These are phyloP conservation scores for Streptanthus diversifolius DNA, from an alignment of 345 rosid species.

Conservation along the genomic window DNA sequence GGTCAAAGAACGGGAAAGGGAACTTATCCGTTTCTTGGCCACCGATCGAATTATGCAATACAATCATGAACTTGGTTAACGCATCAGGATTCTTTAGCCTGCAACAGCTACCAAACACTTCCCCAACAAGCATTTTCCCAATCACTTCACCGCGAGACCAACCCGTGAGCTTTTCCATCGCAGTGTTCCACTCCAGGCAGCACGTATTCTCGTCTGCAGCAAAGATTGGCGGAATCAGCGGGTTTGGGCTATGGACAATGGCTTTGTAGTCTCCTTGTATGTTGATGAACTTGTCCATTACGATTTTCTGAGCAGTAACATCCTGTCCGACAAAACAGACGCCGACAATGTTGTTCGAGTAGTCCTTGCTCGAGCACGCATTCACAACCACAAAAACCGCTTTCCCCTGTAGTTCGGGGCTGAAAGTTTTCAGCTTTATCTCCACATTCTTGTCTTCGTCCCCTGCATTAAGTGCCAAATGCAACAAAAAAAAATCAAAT, in stretches of 20 bases:
- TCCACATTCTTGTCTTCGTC: conserved; percentile 89
- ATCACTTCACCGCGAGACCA: conserved; percentile 61
- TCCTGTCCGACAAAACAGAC: conserved; percentile 96
- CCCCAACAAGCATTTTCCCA: conserved; percentile 91
- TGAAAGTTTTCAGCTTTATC: conserved; percentile 80
- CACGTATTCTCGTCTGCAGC: conserved; percentile 87
- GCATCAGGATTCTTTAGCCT: conserved; percentile 90
- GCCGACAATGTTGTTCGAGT: conserved; percentile 78
- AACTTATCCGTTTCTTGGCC: conserved; percentile 83
- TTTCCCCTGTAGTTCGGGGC: conserved; percentile 49
- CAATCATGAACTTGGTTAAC: conserved; percentile 85
- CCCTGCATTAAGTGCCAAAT: conserved; percentile 47
- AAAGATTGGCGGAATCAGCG: conserved; percentile 94
- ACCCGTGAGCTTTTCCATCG: conserved; percentile 97
- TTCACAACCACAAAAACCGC: conserved; percentile 86
- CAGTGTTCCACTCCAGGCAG: conserved; percentile 95
- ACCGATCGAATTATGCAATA: conserved; percentile 77
- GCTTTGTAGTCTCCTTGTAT: conserved; percentile 96
- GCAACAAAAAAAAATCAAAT: conserved; percentile 9
- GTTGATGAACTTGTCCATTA: conserved; percentile 88
- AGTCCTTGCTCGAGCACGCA: conserved; percentile 95
- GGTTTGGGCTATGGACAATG: conserved; percentile 87
- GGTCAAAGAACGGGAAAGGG: conserved; percentile 78
- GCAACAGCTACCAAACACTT: conserved; percentile 86
- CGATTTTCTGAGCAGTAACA: conserved; percentile 83